Conservation (phyloP, 2,329 filamentous ascomycete species). For the Neonectria magnoliae region DNA sequence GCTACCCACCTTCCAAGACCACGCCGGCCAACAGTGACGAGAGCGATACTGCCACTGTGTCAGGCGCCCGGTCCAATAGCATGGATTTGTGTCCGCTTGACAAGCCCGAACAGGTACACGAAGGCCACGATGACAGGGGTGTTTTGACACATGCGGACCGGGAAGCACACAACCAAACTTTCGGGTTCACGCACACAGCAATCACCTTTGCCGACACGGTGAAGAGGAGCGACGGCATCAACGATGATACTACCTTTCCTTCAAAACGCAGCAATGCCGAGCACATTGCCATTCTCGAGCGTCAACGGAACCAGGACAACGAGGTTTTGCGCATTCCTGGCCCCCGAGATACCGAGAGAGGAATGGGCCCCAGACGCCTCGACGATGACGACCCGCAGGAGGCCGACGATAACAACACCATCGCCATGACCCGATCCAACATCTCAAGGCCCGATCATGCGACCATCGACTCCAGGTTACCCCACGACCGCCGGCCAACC, state of each 20-base stretch:
- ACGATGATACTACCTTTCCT: conserved; percentile 58
- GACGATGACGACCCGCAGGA: conserved; percentile 50
- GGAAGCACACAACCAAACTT: conserved; percentile 17
- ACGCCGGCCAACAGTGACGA: conserved; percentile 43
- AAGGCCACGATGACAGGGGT: conserved; percentile 23
- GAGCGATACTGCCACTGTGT: conserved; percentile 51
- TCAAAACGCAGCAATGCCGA: conserved; percentile 72
- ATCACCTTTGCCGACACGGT: conserved; percentile 78
- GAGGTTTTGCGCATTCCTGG: conserved; percentile 88
- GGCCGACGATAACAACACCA: conserved; percentile 46
- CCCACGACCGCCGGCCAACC: conserved; percentile 58
- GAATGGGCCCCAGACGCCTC: conserved; percentile 72
- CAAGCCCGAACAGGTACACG: conserved; percentile 29
- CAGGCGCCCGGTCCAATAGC: conserved; percentile 41
- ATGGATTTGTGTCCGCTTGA: conserved; percentile 38
- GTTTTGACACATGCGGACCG: not conserved
- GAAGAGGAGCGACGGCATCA: conserved; percentile 65
- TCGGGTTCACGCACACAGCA: conserved; percentile 39
- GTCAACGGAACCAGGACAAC: conserved; percentile 80
- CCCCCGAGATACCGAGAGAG: conserved; percentile 88
- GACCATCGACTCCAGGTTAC: conserved; percentile 33
- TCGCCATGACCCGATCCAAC: conserved; percentile 37
- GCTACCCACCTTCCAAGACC: conserved; percentile 38
- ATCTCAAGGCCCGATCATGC: conserved; percentile 41
- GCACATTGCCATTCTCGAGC: conserved; percentile 88